Conservation (phyloP, 2,329 filamentous ascomycete species). For the Xylaria sp. region DNA sequence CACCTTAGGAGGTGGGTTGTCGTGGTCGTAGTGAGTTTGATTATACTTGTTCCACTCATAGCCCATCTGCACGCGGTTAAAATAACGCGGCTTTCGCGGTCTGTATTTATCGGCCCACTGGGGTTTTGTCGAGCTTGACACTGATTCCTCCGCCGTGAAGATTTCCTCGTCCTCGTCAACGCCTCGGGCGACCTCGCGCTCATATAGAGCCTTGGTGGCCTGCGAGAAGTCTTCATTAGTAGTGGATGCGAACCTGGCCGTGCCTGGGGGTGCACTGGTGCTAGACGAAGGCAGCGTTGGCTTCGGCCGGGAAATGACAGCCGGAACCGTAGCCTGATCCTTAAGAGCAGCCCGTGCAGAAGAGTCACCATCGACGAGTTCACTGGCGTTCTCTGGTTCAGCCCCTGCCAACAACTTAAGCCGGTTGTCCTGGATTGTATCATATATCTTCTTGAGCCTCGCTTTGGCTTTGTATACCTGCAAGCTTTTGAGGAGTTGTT, state of each 20-base stretch:
- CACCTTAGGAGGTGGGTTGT: slow-evolving; percentile 96
- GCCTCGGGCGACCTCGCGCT: slow-evolving; percentile 89
- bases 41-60: slow-evolving; percentile 99
- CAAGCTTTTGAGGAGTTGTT: slow-evolving; percentile 83
- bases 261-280: slow-evolving; percentile 57
- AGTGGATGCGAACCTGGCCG: slow-evolving; percentile 71
- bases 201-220: slow-evolving; percentile 86
- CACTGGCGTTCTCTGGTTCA: slow-evolving; percentile 69
- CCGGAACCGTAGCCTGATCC: slow-evolving; percentile 26
- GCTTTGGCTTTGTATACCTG: slow-evolving; percentile 92
- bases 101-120: slow-evolving; percentile 85
- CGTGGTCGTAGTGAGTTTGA: slow-evolving; percentile 98
- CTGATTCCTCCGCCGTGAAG: slow-evolving; percentile 86
- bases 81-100: slow-evolving; percentile 92
- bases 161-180: slow-evolving; percentile 95
- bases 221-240: slow-evolving; percentile 82
- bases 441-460: slow-evolving; percentile 77
- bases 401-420: slow-evolving; percentile 68
- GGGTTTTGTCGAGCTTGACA: slow-evolving; percentile 67
- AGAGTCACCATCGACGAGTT: slow-evolving; percentile 45
- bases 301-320: slow-evolving; percentile 33
- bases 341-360: slow-evolving; percentile 44
- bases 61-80: slow-evolving; percentile 98
- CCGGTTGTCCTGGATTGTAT: slow-evolving; percentile 74
- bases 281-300: slow-evolving; percentile 35